These are phyloP conservation scores for Cryptococcus depauperatus DNA, from an alignment of 1,284 basidiomycete genomes.

Conservation along the genomic window DNA sequence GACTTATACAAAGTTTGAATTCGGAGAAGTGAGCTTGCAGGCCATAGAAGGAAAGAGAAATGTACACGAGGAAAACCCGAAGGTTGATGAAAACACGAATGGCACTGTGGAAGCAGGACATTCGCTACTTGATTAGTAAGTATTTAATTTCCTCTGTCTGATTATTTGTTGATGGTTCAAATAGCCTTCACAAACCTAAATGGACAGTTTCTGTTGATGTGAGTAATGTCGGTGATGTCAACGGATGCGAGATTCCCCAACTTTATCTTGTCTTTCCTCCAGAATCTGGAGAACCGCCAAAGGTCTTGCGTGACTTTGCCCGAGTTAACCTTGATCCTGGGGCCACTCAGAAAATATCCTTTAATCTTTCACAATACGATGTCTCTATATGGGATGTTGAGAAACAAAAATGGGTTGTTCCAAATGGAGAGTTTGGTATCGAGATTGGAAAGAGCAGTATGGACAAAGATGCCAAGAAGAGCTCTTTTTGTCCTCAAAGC, in stretches of 20 bases:
- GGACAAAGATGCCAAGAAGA: conserved; percentile 9
- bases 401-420: conserved; percentile 40
- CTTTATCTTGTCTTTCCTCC: conserved; percentile 43
- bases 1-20: conserved; percentile 72
- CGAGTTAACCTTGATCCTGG: conserved; percentile 40
- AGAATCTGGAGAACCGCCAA: conserved; percentile 39
- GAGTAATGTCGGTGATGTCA: conserved; percentile 45
- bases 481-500: not conserved
- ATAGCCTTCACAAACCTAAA: conserved; percentile 37
- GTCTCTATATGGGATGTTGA: conserved; percentile 45
- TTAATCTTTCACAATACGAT: conserved; percentile 43
- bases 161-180: not conserved
- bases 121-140: conserved; percentile 1
- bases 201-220: conserved; percentile 43
- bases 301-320: conserved; percentile 28
- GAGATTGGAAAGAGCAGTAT: conserved; percentile 26
- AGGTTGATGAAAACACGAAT: not conserved
- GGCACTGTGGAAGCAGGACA: not conserved
- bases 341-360: conserved; percentile 26
- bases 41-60: no score
- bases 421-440: conserved; percentile 38
- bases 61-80: not conserved
- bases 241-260: conserved; percentile 45
- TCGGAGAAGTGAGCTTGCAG: conserved; percentile 51
- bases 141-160: not conserved